Conservation (phyloP, 345 rosid species). For the Lagerstroemia speciosa region DNA sequence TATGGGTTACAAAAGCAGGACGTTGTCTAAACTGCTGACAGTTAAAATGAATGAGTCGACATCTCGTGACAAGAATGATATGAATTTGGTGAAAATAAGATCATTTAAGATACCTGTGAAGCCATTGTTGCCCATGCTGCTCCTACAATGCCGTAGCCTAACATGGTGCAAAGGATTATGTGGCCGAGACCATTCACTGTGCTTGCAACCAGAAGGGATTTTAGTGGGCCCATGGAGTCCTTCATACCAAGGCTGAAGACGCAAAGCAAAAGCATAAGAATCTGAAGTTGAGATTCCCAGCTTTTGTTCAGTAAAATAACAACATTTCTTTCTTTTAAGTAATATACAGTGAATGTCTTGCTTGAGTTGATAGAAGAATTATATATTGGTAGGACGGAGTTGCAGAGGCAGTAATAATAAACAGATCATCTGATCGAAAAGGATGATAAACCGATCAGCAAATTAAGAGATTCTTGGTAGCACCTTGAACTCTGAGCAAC, state of each 20-base stretch:
- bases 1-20: background rate
- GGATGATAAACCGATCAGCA: background rate
- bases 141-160: conserved; percentile 84
- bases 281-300: no score
- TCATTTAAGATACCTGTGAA: conserved; percentile 52
- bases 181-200: conserved; percentile 73
- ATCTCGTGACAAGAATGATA: background rate
- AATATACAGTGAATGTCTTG: background rate
- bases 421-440: background rate
- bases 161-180: conserved; percentile 58
- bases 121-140: conserved; percentile 91
- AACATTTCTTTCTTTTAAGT: background rate
- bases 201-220: conserved; percentile 79
- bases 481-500: conserved; percentile 99
- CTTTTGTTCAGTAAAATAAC: background rate
- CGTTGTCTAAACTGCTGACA: background rate
- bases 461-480: background rate
- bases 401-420: background rate
- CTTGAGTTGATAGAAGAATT: no score
- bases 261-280: background rate
- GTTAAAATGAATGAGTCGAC: background rate
- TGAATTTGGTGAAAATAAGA: background rate
- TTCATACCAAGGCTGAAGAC: conserved; percentile 83
- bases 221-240: conserved; percentile 89
- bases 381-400: background rate